These are phyloP conservation scores for Anisogramma anomala DNA, from an alignment of 2,329 filamentous ascomycete species.

Conservation along the genomic window DNA sequence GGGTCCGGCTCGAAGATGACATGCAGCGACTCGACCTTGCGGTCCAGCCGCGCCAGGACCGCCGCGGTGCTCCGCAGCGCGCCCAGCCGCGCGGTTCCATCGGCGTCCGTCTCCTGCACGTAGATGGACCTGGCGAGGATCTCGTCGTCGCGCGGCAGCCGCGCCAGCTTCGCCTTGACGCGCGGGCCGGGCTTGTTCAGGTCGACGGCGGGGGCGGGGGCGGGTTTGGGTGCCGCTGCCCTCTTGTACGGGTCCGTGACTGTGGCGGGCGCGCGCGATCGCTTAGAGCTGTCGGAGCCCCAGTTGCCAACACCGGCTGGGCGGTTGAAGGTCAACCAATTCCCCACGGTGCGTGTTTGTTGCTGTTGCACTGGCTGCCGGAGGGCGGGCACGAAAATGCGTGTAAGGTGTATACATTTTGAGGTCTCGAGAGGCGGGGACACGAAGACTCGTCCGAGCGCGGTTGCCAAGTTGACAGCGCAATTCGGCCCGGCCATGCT, in stretches of 20 bases:
- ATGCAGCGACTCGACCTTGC: constrained; percentile 27
- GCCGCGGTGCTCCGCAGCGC: constrained; percentile 27
- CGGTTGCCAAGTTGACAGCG: constrained; percentile 32
- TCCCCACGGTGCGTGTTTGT: too few species aligned
- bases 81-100: constrained; percentile 26
- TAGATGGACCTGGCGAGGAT: constrained; percentile 33
- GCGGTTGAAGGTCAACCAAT: too few species aligned
- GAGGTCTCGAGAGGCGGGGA: constrained; percentile 21
- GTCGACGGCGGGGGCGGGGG: background rate
- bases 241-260: background rate
- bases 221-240: background rate
- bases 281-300: too few species aligned
- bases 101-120: constrained; percentile 25
- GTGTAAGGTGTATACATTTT: constrained; percentile 9
- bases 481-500: constrained; percentile 30
- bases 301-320: too few species aligned
- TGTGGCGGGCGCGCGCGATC: too few species aligned
- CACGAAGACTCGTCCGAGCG: constrained; percentile 37
- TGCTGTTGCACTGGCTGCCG: background rate
- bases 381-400: constrained; percentile 13
- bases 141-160: constrained; percentile 31
- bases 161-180: constrained; percentile 15
- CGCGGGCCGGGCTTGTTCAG: constrained; percentile 20
- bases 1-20: constrained; percentile 29
- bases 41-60: constrained; percentile 31